Evolutionary conservation across 1,284 basidiomycete species (phyloP), one percentile per base, ranked within the genome.

Genomic region (Limonomyces culmigenus): DNA sequence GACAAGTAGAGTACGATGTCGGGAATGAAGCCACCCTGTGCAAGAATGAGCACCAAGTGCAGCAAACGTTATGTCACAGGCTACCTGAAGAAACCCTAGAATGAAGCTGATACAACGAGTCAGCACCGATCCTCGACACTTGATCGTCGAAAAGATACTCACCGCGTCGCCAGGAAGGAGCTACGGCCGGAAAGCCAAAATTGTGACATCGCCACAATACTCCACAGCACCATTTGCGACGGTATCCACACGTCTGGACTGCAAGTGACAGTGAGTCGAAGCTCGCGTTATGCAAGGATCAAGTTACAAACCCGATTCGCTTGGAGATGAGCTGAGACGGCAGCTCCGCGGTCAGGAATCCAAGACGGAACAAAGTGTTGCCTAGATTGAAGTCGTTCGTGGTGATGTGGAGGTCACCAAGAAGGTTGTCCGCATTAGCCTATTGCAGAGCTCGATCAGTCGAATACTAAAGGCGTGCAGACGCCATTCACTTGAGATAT

Each of bases 251-350:
- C 8, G n/a, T 8, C n/a, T 8, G 25, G 25, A n/a, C n/a, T n/a
- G 25, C 25, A 8, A 27, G 10, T 8, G n/a, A 27, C 10, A 8
- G 10, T 32, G 19, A 43, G 27, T 33, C 20, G 13, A 37, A 49
- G 40, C 46, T 70, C 70, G 52, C 78, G 75, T 17, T 57, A 67
- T 1, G 78, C 77, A 44, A 80, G n/a, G n/a, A 73, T 75, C 75
- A 81, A 18, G 68, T 59, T 49, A 80, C 76, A 2, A 74, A 72
- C 3, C 77, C 76, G 19, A 77, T 62, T 14, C 70, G 60, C 52
- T 81, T 83, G 3, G 74, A 78, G 30, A 83, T 52, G 12, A 83
- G 55, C 43, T 80, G 77, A 1, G 75, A 78, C n/a, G 78, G 77
- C 19, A 80, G 51, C 46, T 77, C 74, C 3, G 73, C 71, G 25